Base-by-base conservation (phyloP, 2,329 filamentous ascomycete genomes). In the Fusarium tuaranense region DNA sequence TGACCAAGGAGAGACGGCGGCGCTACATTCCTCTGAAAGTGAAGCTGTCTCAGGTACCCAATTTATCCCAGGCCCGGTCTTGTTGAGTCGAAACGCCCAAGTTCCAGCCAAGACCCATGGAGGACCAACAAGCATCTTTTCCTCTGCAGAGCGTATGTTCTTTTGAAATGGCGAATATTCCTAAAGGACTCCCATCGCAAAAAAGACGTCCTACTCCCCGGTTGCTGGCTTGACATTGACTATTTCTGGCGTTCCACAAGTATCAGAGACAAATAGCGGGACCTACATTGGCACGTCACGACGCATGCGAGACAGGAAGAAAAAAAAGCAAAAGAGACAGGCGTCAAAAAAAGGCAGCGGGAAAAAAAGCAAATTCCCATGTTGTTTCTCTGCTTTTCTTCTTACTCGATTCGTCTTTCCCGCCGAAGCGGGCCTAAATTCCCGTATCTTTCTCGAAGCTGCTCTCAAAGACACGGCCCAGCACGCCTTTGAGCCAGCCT, bases 401-500 rank as follows among this genome's bases (percentile, higher is more conserved):
- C 53, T 20, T 53, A 16, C 39, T 36, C 59, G 14, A 25, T 51
- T 51, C 46, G 22, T 51, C 25, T 34, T 34, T 36, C 67, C 30
- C 41, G 22, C 57, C 39, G 13, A n/a, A 44, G 32, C 32, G 32
- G 58, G 44, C 30, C 36, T 36, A 34, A 64, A 55, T 70, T 65
- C 63, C 58, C 63, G 62, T 41, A 59, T 60, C 57, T 68, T 76
- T 75, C 65, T 71, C 68, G 63, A 69, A 77, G 72, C 53, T 65
- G 51, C 30, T 32, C 30, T 61, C 62, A 64, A 65, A 70, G 59
- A 39, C 65, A 39, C 25, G 53, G 46, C 63, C 70, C 32, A 55
- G 34, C 25, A 32, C 36, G 55, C 18, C 30, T 66, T 71, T 63
- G 16, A 69, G 68, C 67, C 75, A 78, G 73, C 74, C 69, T 73